Conservation (phyloP, 371 early-diverging fungal species). For the Furculomyces boomerangus region DNA sequence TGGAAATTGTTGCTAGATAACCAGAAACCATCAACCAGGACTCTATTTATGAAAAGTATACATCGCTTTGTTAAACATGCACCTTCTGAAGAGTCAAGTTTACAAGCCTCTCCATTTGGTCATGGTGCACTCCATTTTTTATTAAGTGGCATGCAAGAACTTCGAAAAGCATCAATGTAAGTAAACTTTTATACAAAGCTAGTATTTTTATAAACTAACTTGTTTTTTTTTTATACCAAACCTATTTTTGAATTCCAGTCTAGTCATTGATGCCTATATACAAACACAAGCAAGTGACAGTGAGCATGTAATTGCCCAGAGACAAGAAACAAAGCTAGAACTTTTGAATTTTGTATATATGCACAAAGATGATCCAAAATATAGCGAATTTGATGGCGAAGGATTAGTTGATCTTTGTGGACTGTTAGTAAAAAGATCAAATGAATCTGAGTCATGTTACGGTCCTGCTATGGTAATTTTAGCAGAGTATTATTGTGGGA, state of each 20-base stretch:
- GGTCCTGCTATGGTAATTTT: background rate
- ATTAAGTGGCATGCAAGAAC: background rate
- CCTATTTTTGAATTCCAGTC: background rate
- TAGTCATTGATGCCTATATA: background rate
- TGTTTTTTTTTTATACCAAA: background rate
- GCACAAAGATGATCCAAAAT: background rate
- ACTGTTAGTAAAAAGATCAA: background rate
- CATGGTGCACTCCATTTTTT: background rate
- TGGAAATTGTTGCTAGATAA: constrained; percentile 20
- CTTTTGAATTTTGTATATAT: background rate
- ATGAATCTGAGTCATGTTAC: background rate
- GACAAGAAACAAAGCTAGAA: background rate
- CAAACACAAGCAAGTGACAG: background rate
- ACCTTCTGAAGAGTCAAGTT: constrained; percentile 11
- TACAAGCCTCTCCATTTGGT: constrained; percentile 16
- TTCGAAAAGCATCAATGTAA: background rate
- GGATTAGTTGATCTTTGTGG: background rate
- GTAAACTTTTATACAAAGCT: background rate
- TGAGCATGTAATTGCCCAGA: background rate
- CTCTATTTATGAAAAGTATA: constrained; percentile 10
- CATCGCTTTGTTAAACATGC: constrained; percentile 21
- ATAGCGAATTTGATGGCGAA: background rate
- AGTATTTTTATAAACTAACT: background rate
- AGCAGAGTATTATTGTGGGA: background rate
- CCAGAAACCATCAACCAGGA: constrained; percentile 6